Percentiles rank a stretch among this genome's conserved stretches.
Conservation (phyloP, 2,329 filamentous ascomycete species). For the Alternaria metachromatica region DNA sequence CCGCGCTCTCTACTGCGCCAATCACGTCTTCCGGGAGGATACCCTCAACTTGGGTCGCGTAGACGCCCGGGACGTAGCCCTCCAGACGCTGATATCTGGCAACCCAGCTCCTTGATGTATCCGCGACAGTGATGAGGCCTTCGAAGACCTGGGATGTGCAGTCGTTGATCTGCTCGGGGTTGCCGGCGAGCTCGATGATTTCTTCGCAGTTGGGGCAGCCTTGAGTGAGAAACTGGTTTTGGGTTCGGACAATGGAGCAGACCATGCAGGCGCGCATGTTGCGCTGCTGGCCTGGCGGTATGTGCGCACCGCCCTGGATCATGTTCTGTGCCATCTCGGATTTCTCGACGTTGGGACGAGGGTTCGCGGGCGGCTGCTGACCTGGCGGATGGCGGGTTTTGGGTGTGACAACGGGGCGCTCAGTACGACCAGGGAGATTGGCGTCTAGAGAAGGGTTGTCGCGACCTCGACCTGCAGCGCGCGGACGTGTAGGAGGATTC, state of each 20-base stretch:
- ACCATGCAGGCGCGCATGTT: conserved; percentile 97
- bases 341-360: neutral
- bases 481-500: neutral
- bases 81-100: conserved; percentile 96
- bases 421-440: neutral
- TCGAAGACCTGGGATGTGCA: conserved; percentile 98
- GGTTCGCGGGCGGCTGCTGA: neutral
- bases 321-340: conserved; percentile 30
- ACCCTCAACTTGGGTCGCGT: conserved; percentile 93
- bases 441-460: conserved; percentile 6
- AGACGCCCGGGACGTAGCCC: conserved; percentile 85
- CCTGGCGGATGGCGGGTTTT: neutral
- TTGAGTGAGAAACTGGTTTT: conserved; percentile 78
- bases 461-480: neutral
- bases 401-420: neutral
- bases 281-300: conserved; percentile 77
- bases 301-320: conserved; percentile 63
- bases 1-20: conserved; percentile 63
- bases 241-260: conserved; percentile 90
- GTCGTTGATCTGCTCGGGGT: conserved; percentile 81
- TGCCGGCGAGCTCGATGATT: conserved; percentile 82
- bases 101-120: conserved; percentile 89
- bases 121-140: conserved; percentile 82
- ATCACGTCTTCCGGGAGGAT: conserved; percentile 67
- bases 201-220: conserved; percentile 98